Base-by-base conservation (phyloP, 2,329 filamentous ascomycete species). In the Xylaria sp. region DNA sequence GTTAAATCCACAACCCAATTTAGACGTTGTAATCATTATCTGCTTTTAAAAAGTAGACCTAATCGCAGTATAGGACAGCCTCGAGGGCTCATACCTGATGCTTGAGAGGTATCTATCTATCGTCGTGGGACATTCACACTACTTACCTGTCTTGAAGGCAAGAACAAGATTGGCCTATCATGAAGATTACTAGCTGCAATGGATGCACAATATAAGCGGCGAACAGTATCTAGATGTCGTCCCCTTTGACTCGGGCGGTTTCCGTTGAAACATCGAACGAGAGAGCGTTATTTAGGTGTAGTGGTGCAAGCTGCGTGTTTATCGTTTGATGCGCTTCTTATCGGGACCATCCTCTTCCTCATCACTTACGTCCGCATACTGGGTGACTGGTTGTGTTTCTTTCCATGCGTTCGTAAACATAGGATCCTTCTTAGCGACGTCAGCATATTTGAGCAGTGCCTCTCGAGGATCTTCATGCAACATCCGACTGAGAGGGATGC, bases 371-470 rank as follows among this genome's bases (percentile, higher is more conserved):
- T 97, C 93, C 7, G 92, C 92, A 82, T 97, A 99, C 73, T 97
- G 91, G 31, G 94, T 93, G 74, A 94, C 91, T 0, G 96, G 96
- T 82, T 98, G 95, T 44, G 94, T 98, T 74, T 91, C 87, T 77
- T 92, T 92, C 92, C 94, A 99, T 17, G 94, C 96, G 73, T 92
- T 93, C 36, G 96, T 99, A 77, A 98, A 99, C 75, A 97, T 87
- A 0, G 94, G 95, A 78, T 98, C 94, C 78, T 93, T 95, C 81
- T 97, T 90, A 13, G 94, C 94, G 78, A 97, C 91, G 64, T 97
- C 93, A 44, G 94, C 95, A 84, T 98, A 99, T 83, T 97, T 97
- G 68, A 99, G 83, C 77, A 99, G 83, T 54, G 96, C 96, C 81
- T 97, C 96, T 71, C 96, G 86, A 0, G 96, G 96, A 82, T 99